Evolutionary conservation across 495 filamentous ascomycete species (phyloP).

Genomic region (Daldinia grandis): DNA sequence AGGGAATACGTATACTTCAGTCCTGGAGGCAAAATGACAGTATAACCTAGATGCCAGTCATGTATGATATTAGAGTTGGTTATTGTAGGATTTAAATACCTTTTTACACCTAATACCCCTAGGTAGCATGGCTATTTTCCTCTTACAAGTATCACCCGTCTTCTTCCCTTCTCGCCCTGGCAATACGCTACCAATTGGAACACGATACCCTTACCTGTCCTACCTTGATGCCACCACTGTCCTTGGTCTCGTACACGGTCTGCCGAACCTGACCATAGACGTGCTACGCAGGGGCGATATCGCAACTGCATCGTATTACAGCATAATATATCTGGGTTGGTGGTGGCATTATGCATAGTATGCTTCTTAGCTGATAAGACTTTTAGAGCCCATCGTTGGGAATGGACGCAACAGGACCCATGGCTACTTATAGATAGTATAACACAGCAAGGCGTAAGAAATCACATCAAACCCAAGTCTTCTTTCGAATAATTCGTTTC

Average conservation of each 20-base stretch:
- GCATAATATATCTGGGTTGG: constrained; percentile 62
- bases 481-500: neutral
- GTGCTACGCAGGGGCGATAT: constrained; percentile 52
- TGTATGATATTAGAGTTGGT: too few relatives aligned
- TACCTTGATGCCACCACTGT: neutral
- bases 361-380: neutral
- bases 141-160: neutral
- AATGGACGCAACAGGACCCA: neutral
- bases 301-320: constrained; percentile 50
- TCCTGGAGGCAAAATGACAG: too few relatives aligned
- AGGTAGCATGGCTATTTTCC: neutral
- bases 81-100: neutral
- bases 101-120: neutral
- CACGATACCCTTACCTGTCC: constrained; percentile 8
- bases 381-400: too few relatives aligned
- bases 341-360: constrained; percentile 45
- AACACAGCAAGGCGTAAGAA: neutral
- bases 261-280: constrained; percentile 30
- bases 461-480: neutral
- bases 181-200: neutral
- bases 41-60: too few relatives aligned
- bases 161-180: neutral
- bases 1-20: too few relatives aligned
- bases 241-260: constrained; percentile 9
- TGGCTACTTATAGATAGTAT: neutral